Evolutionary conservation across 371 early-diverging fungal species (phyloP), one percentile per base, ranked within the genome.

Genomic region (Umbelopsis sp.): DNA sequence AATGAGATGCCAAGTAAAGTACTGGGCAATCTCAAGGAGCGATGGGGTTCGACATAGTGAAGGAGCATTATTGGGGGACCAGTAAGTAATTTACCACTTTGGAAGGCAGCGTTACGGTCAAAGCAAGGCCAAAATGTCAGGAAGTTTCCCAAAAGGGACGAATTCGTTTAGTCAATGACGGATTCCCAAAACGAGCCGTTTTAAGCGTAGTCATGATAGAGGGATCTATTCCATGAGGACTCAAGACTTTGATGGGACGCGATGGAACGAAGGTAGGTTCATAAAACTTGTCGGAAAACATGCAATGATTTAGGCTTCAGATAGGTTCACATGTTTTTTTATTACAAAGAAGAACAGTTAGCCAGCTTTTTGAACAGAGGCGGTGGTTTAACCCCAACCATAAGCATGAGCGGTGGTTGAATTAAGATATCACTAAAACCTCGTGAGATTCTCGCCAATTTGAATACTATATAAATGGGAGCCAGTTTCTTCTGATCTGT

Each of bases 371-470:
- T 41, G 35, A 8, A 11, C 18, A 29, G 57, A 29, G 57, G 32
- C 32, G 57, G 57, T 29, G 29, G 29, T 18, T 8, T 16, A 35
- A 35, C 57, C 57, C 57, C 57, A 57, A 35, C 35, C 57, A 57
- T 5, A 12, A 18, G 29, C 29, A 32, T 57, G 57, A 57, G 57
- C 57, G 57, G 57, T 29, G 3, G 6, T 35, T 29, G 29, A 35
- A 29, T 57, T 25, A 12, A 35, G 35, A 14, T 35, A 12, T 18
- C 57, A 18, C 35, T 57, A 57, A 57, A 12, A 29, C 57, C 22
- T 57, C 35, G 57, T 57, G 57, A 57, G 57, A 57, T 57, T 57
- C 57, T 18, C 57, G 29, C 1, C 29, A 4, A 25, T 22, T 35
- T 32, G 35, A 37, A 57, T 57, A 24, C 16, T 57, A 57, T 57